phyloP scores from a whole-genome alignment of 148 eudicot species.

The Camellia lanceoleosa region DNA sequence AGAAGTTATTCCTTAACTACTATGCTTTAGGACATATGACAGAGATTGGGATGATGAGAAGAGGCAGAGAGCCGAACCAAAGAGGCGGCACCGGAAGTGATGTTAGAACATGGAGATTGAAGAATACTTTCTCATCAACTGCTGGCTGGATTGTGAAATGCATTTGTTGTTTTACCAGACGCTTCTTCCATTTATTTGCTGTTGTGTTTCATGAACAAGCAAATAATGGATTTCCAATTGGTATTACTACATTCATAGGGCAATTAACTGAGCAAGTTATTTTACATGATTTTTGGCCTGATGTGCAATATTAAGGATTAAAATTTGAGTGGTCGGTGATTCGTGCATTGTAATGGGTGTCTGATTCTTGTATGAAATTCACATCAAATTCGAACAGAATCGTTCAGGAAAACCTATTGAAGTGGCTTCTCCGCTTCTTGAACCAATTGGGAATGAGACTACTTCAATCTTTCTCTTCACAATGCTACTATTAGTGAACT shows the following conservation, averaged over 20 bases:
- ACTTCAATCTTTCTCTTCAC: too few relatives aligned
- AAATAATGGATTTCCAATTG: background rate
- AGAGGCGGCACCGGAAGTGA: conserved; percentile 87
- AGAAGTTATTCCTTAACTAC: conserved; percentile 46
- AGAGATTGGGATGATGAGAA: conserved; percentile 99
- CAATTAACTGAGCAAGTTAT: conserved; percentile 2
- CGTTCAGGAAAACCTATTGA: background rate
- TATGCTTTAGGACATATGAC: conserved; percentile 58
- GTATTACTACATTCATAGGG: background rate
- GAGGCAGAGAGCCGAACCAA: conserved; percentile 87
- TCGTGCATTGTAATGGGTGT: background rate
- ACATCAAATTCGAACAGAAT: background rate
- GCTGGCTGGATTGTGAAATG: background rate
- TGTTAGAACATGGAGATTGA: background rate
- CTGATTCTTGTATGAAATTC: conserved; percentile 4
- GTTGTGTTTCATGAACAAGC: background rate
- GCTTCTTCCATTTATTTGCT: conserved; percentile 3
- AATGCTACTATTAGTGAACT: too few relatives aligned
- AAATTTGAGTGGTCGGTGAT: background rate
- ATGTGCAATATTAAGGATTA: background rate
- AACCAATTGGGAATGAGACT: too few relatives aligned
- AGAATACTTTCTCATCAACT: background rate
- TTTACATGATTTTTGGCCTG: background rate
- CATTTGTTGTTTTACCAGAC: background rate
- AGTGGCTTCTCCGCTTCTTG: background rate